Conservation (phyloP, 495 filamentous ascomycete species). For the Entonaema liquescens region DNA sequence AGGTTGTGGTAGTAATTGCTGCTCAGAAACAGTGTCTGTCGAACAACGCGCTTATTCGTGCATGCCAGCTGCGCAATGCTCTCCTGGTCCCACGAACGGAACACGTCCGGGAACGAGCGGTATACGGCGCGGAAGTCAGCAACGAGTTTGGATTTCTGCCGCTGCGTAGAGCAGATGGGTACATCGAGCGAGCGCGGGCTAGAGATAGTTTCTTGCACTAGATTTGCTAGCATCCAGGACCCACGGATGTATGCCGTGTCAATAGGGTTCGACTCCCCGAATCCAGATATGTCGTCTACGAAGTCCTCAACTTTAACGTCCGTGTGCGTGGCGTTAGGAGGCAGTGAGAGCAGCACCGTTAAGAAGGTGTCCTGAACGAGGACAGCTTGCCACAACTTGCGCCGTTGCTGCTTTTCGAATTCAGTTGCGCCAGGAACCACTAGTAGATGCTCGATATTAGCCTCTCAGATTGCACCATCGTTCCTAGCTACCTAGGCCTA, state of each 20-base stretch:
- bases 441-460: constrained; percentile 27
- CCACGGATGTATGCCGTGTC: constrained; percentile 73
- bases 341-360: constrained; percentile 75
- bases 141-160: constrained; percentile 68
- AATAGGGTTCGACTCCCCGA: constrained; percentile 60
- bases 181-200: constrained; percentile 70
- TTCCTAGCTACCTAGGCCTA: constrained; percentile 30
- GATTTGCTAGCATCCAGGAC: constrained; percentile 75
- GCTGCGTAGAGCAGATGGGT: constrained; percentile 66
- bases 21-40: constrained; percentile 73
- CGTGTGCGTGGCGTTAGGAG: constrained; percentile 74
- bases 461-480: not conserved
- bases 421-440: constrained; percentile 64
- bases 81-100: constrained; percentile 67
- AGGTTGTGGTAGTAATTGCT: constrained; percentile 79
- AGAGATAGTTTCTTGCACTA: constrained; percentile 74
- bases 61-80: constrained; percentile 59
- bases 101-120: constrained; percentile 68
- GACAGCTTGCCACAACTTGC: constrained; percentile 79
- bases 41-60: constrained; percentile 65
- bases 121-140: constrained; percentile 68
- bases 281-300: constrained; percentile 56
- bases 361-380: constrained; percentile 80
- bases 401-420: constrained; percentile 73
- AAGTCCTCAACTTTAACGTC: constrained; percentile 75